These are phyloP conservation scores for Suillus discolor DNA, from an alignment of 768 basidiomycete species.

Conservation along the genomic window DNA sequence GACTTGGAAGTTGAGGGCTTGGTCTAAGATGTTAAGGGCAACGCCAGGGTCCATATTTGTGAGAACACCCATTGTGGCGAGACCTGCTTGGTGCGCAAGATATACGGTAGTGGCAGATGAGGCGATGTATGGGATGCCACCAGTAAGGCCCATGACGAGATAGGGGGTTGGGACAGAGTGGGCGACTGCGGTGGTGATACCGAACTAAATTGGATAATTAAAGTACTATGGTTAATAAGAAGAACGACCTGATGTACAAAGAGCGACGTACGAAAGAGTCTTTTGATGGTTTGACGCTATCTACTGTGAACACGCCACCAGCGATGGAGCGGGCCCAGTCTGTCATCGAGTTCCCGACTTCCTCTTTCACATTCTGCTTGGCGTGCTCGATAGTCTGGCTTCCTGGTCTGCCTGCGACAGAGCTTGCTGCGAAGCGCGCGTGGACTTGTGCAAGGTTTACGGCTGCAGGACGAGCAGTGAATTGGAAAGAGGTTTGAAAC, in stretches of 20 bases:
- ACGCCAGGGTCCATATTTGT: slow-evolving; percentile 76
- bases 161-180: slow-evolving; percentile 77
- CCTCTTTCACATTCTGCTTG: slow-evolving; percentile 75
- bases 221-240: neutral
- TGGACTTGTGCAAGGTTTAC: slow-evolving; percentile 36
- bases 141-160: slow-evolving; percentile 76
- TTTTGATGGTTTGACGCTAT: slow-evolving; percentile 50
- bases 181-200: slow-evolving; percentile 76
- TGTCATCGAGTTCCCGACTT: slow-evolving; percentile 72
- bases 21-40: slow-evolving; percentile 76
- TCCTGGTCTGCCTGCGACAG: slow-evolving; percentile 70
- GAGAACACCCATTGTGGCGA: slow-evolving; percentile 56
- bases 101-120: slow-evolving; percentile 80
- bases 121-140: slow-evolving; percentile 85
- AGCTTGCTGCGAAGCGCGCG: slow-evolving; percentile 59
- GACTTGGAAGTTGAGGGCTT: slow-evolving; percentile 83
- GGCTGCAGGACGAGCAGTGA: slow-evolving; percentile 6
- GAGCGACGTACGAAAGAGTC: slow-evolving; percentile 62
- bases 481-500: slow-evolving; percentile 9
- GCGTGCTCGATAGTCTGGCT: slow-evolving; percentile 79
- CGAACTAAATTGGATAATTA: slow-evolving; percentile 45
- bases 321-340: slow-evolving; percentile 78
- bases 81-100: slow-evolving; percentile 77
- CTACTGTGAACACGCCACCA: slow-evolving; percentile 63
- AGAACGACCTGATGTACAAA: neutral